phyloP scores from a whole-genome alignment of 768 basidiomycete species.

The Leccinum pellstonianum region DNA sequence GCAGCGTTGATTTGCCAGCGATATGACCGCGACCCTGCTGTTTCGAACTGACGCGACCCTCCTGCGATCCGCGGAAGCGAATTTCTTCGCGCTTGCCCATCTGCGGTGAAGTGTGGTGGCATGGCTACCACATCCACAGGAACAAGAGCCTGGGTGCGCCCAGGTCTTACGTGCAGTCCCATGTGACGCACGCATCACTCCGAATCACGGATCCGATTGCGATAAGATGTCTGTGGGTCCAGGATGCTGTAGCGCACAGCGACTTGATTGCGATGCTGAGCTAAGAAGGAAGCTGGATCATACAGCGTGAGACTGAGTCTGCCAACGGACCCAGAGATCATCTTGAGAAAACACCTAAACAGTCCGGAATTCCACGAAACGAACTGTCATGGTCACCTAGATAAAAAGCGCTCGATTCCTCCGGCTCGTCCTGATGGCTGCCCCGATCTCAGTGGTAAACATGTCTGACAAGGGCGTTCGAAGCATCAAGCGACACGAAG shows the following conservation, averaged over 20 bases:
- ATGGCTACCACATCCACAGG: neutral
- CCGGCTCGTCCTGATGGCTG: neutral
- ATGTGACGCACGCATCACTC: neutral
- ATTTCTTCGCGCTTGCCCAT: neutral
- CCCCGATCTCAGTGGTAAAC: neutral
- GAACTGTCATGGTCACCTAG: slow-evolving; percentile 3
- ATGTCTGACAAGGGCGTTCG: slow-evolving; percentile 14
- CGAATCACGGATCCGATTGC: slow-evolving; percentile 11
- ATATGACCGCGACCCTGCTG: slow-evolving; percentile 7
- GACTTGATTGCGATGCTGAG: neutral
- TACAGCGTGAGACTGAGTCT: slow-evolving; percentile 9
- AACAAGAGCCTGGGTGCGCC: neutral
- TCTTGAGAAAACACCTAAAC: slow-evolving; percentile 15
- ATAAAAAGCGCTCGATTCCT: slow-evolving; percentile 14
- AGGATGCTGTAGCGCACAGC: slow-evolving; percentile 22
- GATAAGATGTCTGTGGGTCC: slow-evolving; percentile 23
- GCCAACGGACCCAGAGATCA: slow-evolving; percentile 6
- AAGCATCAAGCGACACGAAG: slow-evolving; percentile 23
- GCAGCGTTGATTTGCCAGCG: slow-evolving; percentile 8
- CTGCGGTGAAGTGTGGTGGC: neutral
- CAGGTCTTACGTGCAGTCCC: neutral
- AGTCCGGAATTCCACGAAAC: neutral
- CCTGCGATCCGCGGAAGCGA: slow-evolving; percentile 12
- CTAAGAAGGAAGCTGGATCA: slow-evolving; percentile 4
- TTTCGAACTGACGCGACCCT: neutral